Evolutionary conservation across 2,329 filamentous ascomycete genomes (phyloP).

Genomic region (Aspergillus sp.): DNA sequence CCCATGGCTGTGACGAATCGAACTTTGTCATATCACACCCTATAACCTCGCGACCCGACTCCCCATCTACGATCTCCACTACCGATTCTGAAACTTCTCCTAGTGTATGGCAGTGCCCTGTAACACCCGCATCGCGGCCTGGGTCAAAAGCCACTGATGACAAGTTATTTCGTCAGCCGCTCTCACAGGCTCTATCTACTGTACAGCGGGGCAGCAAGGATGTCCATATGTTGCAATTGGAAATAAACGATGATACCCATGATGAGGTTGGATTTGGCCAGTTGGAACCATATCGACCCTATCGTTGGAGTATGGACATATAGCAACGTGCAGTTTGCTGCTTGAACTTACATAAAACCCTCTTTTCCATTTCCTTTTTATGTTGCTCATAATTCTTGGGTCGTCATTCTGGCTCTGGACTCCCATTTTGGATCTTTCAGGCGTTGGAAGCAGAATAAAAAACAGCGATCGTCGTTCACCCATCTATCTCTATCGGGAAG

Average conservation of each 20-base stretch:
- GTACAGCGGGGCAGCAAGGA: slow-evolving; percentile 28
- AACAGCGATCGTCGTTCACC: not conserved
- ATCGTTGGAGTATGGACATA: slow-evolving; percentile 42
- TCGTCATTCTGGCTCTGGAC: not conserved
- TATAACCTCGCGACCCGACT: slow-evolving; percentile 26
- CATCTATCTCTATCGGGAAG: not conserved
- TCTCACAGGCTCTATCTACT: slow-evolving; percentile 29
- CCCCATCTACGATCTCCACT: slow-evolving; percentile 23
- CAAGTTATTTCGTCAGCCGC: slow-evolving; percentile 23
- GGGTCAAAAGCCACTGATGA: slow-evolving; percentile 31
- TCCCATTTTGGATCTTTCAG: not conserved
- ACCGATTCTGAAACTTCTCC: slow-evolving; percentile 21
- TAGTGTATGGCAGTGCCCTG: slow-evolving; percentile 22
- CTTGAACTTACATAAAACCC: not conserved
- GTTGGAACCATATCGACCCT: slow-evolving; percentile 31
- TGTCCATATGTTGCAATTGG: slow-evolving; percentile 30
- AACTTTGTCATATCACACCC: slow-evolving; percentile 15
- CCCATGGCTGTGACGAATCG: slow-evolving; percentile 15
- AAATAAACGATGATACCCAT: slow-evolving; percentile 28
- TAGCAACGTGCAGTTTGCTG: slow-evolving; percentile 12
- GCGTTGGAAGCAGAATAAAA: slow-evolving; percentile 1
- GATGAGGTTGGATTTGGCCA: slow-evolving; percentile 27
- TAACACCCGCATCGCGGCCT: slow-evolving; percentile 32
- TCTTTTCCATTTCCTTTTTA: not conserved
- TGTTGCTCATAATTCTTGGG: slow-evolving; percentile 1